Evolutionary conservation across 2,329 filamentous ascomycete species (phyloP).

Genomic region (Fusarium poae): DNA sequence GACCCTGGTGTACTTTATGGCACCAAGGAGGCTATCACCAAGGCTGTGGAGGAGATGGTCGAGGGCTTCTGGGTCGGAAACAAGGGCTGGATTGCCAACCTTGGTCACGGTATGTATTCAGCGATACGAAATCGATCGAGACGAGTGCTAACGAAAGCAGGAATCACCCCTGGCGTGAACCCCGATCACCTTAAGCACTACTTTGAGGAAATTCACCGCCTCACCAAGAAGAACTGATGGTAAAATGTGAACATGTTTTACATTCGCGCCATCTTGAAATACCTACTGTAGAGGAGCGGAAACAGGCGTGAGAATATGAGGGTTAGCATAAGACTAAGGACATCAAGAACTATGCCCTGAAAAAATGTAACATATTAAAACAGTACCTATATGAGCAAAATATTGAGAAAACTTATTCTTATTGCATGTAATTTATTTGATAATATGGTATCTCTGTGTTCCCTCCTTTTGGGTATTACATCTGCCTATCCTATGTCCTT

Average conservation of each 20-base stretch:
- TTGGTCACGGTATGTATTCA: conserved; percentile 83
- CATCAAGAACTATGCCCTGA: conserved; percentile 13
- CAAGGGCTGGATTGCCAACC: conserved; percentile 95
- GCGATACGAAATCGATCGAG: background rate
- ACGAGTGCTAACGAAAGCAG: conserved; percentile 58
- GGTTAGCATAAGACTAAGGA: conserved; percentile 11
- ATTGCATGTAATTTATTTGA: conserved; percentile 32
- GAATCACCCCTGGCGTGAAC: conserved; percentile 93
- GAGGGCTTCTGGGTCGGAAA: conserved; percentile 83
- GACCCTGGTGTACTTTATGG: conserved; percentile 96
- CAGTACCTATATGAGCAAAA: conserved; percentile 26
- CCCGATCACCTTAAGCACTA: conserved; percentile 94
- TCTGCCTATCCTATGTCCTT: conserved; percentile 6
- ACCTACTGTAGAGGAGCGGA: conserved; percentile 3
- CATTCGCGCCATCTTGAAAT: conserved; percentile 14
- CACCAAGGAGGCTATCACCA: conserved; percentile 81
- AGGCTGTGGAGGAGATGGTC: conserved; percentile 87
- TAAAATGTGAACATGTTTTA: background rate
- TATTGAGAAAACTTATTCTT: conserved; percentile 1
- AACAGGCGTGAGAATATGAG: background rate
- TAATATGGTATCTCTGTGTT: conserved; percentile 45
- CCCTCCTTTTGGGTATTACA: conserved; percentile 11
- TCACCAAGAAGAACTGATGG: conserved; percentile 62
- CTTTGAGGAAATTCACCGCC: conserved; percentile 89
- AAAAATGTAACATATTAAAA: conserved; percentile 44